Evolutionary conservation across 2,329 filamentous ascomycete genomes (phyloP), one percentile per base, ranked within the genome.

Genomic region (Alternaria arbusti): DNA sequence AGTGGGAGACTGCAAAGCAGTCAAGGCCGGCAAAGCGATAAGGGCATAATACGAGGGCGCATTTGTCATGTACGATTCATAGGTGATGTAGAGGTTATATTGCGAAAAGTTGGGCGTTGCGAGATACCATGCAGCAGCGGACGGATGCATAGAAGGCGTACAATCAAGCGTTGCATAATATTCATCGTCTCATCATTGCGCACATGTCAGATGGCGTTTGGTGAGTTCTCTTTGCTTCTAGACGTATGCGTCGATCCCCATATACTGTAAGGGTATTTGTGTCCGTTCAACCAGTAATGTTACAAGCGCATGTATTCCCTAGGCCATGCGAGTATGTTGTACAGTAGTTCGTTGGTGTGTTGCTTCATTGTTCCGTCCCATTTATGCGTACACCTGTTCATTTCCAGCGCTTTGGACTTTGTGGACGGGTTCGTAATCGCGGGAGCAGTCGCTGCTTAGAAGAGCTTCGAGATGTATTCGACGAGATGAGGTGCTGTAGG

Each of bases 401-500:
- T n/a, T 1, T 36, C 28, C 5, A 40, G 49, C 49, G 30, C 12
- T 20, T 3, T 6, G 1, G 4, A 32, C 25, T 11, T 3, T 13
- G 20, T 6, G n/a, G 6, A 44, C 20, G 15, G 6, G 47, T 15
- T 32, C 32, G 25, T 28, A 44, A n/a, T 45, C 44, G 49, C n/a
- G 52, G 46, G 58, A 26, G 23, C 4, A n/a, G 22, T 44, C 22
- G 50, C 30, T 22, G 43, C 72, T 75, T 81, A 85, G 49, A 85
- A 74, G 61, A 87, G 80, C 73, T 85, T 86, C 72, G 80, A 82
- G 57, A 85, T 81, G 68, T 84, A 85, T 70, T 87, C 84, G 72
- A 88, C 80, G 25, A 84, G 82, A 74, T 87, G 87, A 3, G 86
- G 86, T 63, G 86, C 86, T 87, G 30, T 30, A 6, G 15, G 12